phyloP scores from a whole-genome alignment of 768 basidiomycete species.

The Tephrocybe rancida region DNA sequence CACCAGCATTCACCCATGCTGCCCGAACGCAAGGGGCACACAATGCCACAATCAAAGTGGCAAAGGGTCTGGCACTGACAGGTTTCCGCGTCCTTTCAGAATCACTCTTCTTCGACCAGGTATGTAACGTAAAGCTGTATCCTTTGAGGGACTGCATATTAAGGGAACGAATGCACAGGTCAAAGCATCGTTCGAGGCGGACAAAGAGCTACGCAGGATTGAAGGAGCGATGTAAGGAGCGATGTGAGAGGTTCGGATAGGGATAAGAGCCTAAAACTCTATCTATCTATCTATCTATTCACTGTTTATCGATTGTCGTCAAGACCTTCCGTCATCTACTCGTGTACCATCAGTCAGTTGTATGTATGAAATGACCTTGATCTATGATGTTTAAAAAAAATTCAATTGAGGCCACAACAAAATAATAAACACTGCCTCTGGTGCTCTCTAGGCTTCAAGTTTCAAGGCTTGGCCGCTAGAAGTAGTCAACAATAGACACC shows the following conservation, averaged over 20 bases:
- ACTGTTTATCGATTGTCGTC: too few species aligned
- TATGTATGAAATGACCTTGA: too few species aligned
- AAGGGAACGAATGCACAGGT: conserved; percentile 16
- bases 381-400: neutral
- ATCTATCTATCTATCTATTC: too few species aligned
- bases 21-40: conserved; percentile 67
- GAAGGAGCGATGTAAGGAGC: neutral
- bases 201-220: neutral
- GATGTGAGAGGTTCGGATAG: neutral
- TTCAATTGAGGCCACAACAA: too few species aligned
- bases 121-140: conserved; percentile 27
- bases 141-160: neutral
- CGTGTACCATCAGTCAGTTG: too few species aligned
- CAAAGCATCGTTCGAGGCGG: conserved; percentile 22
- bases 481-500: too few species aligned
- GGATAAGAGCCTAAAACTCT: neutral
- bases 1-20: conserved; percentile 62
- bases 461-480: too few species aligned
- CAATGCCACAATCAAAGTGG: conserved; percentile 52
- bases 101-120: conserved; percentile 56
- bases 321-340: too few species aligned
- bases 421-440: too few species aligned
- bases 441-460: too few species aligned
- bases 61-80: conserved; percentile 64
- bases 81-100: conserved; percentile 64